Base-by-base conservation (phyloP, 1,139 yeast genomes). In the Kodamaea alishanica region DNA sequence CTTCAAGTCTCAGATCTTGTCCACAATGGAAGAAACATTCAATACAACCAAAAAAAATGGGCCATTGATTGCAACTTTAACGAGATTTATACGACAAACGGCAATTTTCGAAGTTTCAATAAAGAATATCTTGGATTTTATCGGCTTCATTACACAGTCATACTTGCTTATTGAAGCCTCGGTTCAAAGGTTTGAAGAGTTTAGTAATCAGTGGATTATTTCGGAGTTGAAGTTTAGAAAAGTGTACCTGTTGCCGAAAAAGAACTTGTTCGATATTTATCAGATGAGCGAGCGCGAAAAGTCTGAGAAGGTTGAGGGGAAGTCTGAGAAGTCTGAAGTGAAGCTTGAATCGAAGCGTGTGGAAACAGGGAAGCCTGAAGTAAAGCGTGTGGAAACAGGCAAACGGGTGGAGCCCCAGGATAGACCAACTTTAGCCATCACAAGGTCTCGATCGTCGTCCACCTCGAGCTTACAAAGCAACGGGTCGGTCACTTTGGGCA, bases 31-130 rank as follows among this genome's bases (percentile, higher is more conserved):
- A 27, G 73, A 68, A 5, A 56, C 62, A 32, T 75, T 77, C 54
- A 69, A 69, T 40, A 58, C 66, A 5, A 55, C 75, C 9, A 77
- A 66, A 48, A 77, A 73, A 46, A 79, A 77, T 48, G 79, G 79
- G 8, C 65, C 75, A 11, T 52, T 79, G 22, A 59, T 78, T 28
- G 77, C 82, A 6, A 67, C 70, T 6, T 61, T 79, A 29, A 65
- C 79, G 0, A 65, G 77, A 41, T 67, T 73, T 28, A 61, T 79
- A 2, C 62, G 81, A 33, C 72, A 71, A 44, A 73, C 70, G 32
- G 58, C 78, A 1, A 45, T 45, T 23, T 63, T 63, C 47, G 67
- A 61, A 24, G 58, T 64, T 6, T 65, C 63, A 37, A 51, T 65
- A 3, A 69, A 70, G 35, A 63, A 55, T 33, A 53, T 73, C 5